These are phyloP conservation scores for Corynespora cassiicola DNA, from an alignment of 2,329 filamentous ascomycete genomes.

Conservation along the genomic window DNA sequence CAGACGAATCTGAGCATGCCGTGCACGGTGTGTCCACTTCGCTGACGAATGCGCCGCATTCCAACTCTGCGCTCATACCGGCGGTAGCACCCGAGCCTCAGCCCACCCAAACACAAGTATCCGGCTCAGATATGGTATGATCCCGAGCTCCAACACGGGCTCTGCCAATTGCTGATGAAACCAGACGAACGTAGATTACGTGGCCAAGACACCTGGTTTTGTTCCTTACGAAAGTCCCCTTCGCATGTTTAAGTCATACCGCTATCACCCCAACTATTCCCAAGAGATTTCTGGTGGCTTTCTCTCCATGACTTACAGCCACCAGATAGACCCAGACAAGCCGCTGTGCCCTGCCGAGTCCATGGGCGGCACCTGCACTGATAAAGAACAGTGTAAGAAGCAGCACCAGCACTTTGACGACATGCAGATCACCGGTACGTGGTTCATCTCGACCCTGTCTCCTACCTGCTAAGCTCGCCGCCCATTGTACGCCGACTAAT, in stretches of 20 bases:
- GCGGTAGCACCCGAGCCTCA: slow-evolving; percentile 51
- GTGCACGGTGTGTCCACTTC: slow-evolving; percentile 15
- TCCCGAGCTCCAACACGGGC: no score
- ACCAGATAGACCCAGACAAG: slow-evolving; percentile 79
- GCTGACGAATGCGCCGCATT: slow-evolving; percentile 14
- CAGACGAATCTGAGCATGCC: slow-evolving; percentile 17
- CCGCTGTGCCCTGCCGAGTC: slow-evolving; percentile 80
- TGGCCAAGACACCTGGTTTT: slow-evolving; percentile 38
- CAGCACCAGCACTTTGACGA: slow-evolving; percentile 79
- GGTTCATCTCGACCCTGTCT: slow-evolving; percentile 36
- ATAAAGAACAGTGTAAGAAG: slow-evolving; percentile 75
- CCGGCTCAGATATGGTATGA: no score
- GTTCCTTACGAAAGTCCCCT: slow-evolving; percentile 84
- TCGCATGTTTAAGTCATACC: slow-evolving; percentile 82
- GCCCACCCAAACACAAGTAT: no score
- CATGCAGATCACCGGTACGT: slow-evolving; percentile 79
- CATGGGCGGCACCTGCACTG: slow-evolving; percentile 74
- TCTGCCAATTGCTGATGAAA: no score
- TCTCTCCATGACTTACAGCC: slow-evolving; percentile 91
- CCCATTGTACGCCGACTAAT: slow-evolving; percentile 48
- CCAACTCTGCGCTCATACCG: no score
- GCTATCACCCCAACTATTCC: slow-evolving; percentile 82
- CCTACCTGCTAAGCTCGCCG: no score
- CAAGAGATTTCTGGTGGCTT: slow-evolving; percentile 76
- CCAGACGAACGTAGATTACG: no score